Evolutionary conservation across 306 rosid species (phyloP).

Genomic region (Dicorynia guianensis): DNA sequence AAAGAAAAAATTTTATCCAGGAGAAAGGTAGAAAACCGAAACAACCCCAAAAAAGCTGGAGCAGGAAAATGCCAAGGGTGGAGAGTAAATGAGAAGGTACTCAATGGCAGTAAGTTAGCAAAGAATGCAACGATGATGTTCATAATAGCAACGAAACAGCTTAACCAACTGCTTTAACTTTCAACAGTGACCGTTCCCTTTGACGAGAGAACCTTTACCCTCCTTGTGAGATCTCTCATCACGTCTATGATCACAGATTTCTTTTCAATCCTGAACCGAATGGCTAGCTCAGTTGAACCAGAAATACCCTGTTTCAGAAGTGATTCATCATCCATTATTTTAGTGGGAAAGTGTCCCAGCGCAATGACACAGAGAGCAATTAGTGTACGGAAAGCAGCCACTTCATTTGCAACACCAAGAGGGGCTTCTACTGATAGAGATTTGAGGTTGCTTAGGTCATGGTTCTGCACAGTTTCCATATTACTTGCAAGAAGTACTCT

Average conservation of each 20-base stretch:
- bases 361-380: conserved; percentile 88
- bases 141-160: too few species aligned
- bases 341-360: conserved; percentile 87
- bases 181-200: conserved; percentile 56
- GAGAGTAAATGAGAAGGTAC: too few species aligned
- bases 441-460: conserved; percentile 66
- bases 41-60: too few species aligned
- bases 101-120: too few species aligned
- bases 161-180: conserved; percentile 33
- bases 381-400: conserved; percentile 71
- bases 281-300: conserved; percentile 70
- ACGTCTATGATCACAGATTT: conserved; percentile 72
- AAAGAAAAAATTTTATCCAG: too few species aligned
- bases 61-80: too few species aligned
- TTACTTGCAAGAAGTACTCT: conserved; percentile 70
- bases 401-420: conserved; percentile 77
- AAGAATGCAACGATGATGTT: too few species aligned
- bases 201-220: conserved; percentile 74
- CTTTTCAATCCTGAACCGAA: conserved; percentile 88
- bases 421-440: conserved; percentile 83
- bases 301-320: conserved; percentile 63
- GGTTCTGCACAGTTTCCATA: conserved; percentile 56
- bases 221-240: conserved; percentile 77
- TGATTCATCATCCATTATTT: conserved; percentile 85
- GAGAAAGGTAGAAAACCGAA: too few species aligned